These are phyloP conservation scores for Lithospermum erythrorhizon DNA, from an alignment of 257 asterid genomes.

Conservation along the genomic window DNA sequence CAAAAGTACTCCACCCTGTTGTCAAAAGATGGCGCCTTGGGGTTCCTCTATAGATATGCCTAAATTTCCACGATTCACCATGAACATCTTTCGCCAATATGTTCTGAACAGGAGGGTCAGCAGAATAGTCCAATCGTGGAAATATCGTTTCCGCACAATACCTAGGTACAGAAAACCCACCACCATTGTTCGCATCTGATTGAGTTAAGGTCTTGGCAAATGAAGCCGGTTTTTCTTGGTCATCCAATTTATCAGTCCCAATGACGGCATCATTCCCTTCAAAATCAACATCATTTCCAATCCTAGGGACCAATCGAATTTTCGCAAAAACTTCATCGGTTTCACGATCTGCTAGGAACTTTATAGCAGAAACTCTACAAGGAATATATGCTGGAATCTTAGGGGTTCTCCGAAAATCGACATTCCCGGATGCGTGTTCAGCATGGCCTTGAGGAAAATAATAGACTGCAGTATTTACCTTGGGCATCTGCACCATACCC, in stretches of 20 bases:
- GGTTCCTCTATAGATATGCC: constrained; percentile 88
- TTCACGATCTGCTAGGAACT: constrained; percentile 79
- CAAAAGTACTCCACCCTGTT: constrained; percentile 93
- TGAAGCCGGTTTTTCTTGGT: constrained; percentile 55
- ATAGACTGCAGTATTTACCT: constrained; percentile 47
- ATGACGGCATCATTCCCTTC: constrained; percentile 22
- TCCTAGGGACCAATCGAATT: constrained; percentile 35
- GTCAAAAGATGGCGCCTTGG: constrained; percentile 93
- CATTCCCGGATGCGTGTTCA: constrained; percentile 55
- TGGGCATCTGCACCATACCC: constrained; percentile 81
- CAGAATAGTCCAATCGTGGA: constrained; percentile 61
- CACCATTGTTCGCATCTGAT: constrained; percentile 88
- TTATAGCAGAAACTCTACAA: constrained; percentile 43
- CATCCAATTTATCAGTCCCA: constrained; percentile 24
- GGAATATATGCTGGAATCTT: constrained; percentile 46
- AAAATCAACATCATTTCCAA: constrained; percentile 25
- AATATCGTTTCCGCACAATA: constrained; percentile 87
- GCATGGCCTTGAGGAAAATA: constrained; percentile 97
- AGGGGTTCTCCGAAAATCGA: constrained; percentile 43
- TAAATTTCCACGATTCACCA: constrained; percentile 82
- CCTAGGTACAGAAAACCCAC: constrained; percentile 92
- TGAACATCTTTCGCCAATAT: constrained; percentile 86
- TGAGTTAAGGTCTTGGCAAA: constrained; percentile 88
- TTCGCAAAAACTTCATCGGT: constrained; percentile 75
- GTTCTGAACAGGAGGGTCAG: constrained; percentile 83